These are phyloP conservation scores for Pigoraptor vietnamica DNA, from an alignment of 78 protist genomes.

Conservation along the genomic window DNA sequence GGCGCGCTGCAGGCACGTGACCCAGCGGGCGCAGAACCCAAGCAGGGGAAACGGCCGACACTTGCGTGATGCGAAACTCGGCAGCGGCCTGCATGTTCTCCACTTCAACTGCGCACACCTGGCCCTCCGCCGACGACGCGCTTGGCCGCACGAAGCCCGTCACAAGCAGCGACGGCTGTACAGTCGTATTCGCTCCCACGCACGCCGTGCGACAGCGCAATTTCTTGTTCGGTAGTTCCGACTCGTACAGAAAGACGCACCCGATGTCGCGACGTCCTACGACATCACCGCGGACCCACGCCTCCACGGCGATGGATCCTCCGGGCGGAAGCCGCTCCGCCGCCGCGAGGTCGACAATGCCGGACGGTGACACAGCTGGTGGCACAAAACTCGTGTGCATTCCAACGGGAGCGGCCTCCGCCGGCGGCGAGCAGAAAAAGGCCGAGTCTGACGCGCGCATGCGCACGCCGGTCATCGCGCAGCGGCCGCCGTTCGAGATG, in stretches of 20 bases:
- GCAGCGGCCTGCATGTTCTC: not conserved
- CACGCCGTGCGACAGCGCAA: not conserved
- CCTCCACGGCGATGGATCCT: not conserved
- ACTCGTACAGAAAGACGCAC: not conserved
- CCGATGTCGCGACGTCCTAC: not conserved
- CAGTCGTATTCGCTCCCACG: not conserved
- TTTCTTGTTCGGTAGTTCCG: not conserved
- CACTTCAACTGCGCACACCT: not conserved
- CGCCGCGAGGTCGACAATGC: not conserved
- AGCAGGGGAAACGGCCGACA: not conserved
- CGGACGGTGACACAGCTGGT: not conserved
- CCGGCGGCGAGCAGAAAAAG: not conserved
- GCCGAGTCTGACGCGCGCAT: not conserved
- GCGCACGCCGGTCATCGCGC: not conserved
- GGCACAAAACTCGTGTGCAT: not conserved
- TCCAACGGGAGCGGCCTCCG: not conserved
- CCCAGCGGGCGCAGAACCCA: not conserved
- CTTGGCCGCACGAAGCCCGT: not conserved
- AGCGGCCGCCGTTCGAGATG: not conserved
- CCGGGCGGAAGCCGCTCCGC: not conserved
- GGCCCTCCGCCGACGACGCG: not conserved
- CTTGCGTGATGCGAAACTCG: not conserved
- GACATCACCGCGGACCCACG: not conserved
- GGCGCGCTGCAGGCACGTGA: not conserved
- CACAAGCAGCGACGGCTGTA: not conserved